Base-by-base conservation (phyloP, 1,284 basidiomycete species). In the Polyporus tsugae region DNA sequence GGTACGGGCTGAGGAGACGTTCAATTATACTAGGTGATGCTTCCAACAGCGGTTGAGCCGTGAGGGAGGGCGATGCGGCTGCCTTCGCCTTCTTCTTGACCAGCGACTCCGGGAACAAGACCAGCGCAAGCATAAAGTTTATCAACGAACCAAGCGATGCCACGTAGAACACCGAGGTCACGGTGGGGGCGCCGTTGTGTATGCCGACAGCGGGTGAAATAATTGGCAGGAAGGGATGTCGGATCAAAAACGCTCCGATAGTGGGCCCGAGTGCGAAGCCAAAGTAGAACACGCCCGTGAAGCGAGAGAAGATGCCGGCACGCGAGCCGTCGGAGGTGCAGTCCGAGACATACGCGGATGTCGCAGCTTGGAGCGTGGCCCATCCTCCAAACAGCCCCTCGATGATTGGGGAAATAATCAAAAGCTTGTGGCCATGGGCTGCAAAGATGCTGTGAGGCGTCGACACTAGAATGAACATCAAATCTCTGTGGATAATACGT, bases 351-450 rank as follows among this genome's bases (percentile, higher is more conserved):
- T 96, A 98, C 1, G 96, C 94, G 39, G 93, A 90, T 52, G 90
- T 89, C 0, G 93, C 90, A 2, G 92, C 90, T 69, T 91, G 88
- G 11, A 96, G 81, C 0, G 94, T 92, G 6, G 92, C 88, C 86
- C 92, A 93, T n/a, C 96, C 95, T 29, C 96, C 96, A 4, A 96
- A 84, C 2, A 91, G 77, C 17, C 96, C 96, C 75, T 98, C 96
- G 36, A 96, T 81, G 38, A 91, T 79, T 0, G 95, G 93, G 2
- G 95, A 92, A 59, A 97, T 73, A 25, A 97, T 81, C n/a, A 98
- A 85, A 53, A 97, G 83, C 65, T 86, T 88, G 75, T 93, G 89
- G 0, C 87, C 88, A 74, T 95, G 90, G 33, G 85, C 81, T 29
- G 91, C 85, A 17, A 93, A 82, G 17, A 85, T 82, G 62, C 87